Conservation (phyloP, 2,329 filamentous ascomycete genomes). For the Pseudopyrenochaeta lycopersici region DNA sequence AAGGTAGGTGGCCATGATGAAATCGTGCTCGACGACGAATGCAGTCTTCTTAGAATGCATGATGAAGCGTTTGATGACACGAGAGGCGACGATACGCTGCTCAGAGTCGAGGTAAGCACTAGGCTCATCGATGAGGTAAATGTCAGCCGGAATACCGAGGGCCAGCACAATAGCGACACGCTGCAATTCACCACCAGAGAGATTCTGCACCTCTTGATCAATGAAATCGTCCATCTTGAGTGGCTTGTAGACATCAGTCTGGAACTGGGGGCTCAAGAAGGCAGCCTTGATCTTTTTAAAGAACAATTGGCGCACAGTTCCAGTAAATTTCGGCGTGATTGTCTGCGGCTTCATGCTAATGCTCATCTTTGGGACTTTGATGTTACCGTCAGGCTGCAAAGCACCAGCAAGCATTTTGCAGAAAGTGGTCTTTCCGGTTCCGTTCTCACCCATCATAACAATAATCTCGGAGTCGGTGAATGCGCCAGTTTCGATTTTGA, state of each 20-base stretch:
- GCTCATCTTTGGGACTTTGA: slow-evolving; percentile 88
- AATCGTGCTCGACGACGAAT: slow-evolving; percentile 99
- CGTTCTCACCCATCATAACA: slow-evolving; percentile 99
- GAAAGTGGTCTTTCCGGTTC: slow-evolving; percentile 99
- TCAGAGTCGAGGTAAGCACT: slow-evolving; percentile 89
- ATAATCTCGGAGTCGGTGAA: slow-evolving; percentile 99
- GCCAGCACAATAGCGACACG: slow-evolving; percentile 97
- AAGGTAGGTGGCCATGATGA: slow-evolving; percentile 89
- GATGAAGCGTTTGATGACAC: slow-evolving; percentile 99
- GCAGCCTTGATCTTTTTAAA: slow-evolving; percentile 99
- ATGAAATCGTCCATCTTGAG: slow-evolving; percentile 99
- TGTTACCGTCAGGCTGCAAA: slow-evolving; percentile 84
- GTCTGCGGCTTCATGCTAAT: slow-evolving; percentile 99
- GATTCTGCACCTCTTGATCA: slow-evolving; percentile 98
- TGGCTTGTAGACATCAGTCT: slow-evolving; percentile 99
- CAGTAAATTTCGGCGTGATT: slow-evolving; percentile 97
- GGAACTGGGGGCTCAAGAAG: slow-evolving; percentile 97
- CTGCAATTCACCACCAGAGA: slow-evolving; percentile 99
- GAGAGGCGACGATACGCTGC: slow-evolving; percentile 95
- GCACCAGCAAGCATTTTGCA: slow-evolving; percentile 94
- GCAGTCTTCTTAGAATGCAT: slow-evolving; percentile 99
- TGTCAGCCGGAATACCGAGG: slow-evolving; percentile 94
- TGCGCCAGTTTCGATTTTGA: slow-evolving; percentile 80
- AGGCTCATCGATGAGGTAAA: slow-evolving; percentile 98
- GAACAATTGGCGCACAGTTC: slow-evolving; percentile 96